phyloP scores from a whole-genome alignment of 1,139 yeast species.

The Diutina mesorugosa region DNA sequence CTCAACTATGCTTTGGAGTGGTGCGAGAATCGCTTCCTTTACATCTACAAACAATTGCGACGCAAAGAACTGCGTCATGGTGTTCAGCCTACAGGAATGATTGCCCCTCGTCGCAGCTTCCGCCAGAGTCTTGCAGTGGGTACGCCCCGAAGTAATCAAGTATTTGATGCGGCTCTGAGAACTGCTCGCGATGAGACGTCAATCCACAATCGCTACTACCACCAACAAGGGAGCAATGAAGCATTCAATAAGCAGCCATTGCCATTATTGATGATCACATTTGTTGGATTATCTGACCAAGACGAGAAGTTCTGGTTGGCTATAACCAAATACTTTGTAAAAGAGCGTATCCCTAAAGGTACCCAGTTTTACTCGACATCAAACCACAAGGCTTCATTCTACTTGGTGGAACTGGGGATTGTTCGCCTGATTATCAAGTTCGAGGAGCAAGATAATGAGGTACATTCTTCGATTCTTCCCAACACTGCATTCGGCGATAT shows the following conservation, averaged over 20 bases:
- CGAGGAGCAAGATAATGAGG: slow-evolving; percentile 40
- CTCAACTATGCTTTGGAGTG: slow-evolving; percentile 86
- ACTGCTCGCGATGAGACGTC: slow-evolving; percentile 32
- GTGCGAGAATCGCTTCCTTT: slow-evolving; percentile 86
- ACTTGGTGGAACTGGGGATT: slow-evolving; percentile 71
- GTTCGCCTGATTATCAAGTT: slow-evolving; percentile 47
- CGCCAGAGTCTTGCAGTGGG: slow-evolving; percentile 11
- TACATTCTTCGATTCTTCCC: slow-evolving; percentile 74
- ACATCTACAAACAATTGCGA: slow-evolving; percentile 39
- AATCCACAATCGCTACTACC: slow-evolving; percentile 18
- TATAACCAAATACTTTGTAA: slow-evolving; percentile 38
- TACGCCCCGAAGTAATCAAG: slow-evolving; percentile 54
- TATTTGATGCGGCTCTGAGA: slow-evolving; percentile 49
- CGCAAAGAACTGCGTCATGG: slow-evolving; percentile 8
- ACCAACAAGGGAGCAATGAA: slow-evolving; percentile 12
- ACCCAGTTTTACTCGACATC: slow-evolving; percentile 35
- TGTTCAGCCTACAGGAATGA: background rate
- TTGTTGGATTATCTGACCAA: slow-evolving; percentile 51
- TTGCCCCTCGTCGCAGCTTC: background rate
- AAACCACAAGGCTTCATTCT: slow-evolving; percentile 29
- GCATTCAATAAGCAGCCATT: slow-evolving; percentile 44
- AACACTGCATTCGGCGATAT: slow-evolving; percentile 83
- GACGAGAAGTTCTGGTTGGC: slow-evolving; percentile 57
- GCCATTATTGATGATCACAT: slow-evolving; percentile 54
- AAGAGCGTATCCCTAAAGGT: slow-evolving; percentile 35